These are phyloP conservation scores for Entomortierella lignicola DNA, from an alignment of 192 early-diverging fungal genomes.

Conservation along the genomic window DNA sequence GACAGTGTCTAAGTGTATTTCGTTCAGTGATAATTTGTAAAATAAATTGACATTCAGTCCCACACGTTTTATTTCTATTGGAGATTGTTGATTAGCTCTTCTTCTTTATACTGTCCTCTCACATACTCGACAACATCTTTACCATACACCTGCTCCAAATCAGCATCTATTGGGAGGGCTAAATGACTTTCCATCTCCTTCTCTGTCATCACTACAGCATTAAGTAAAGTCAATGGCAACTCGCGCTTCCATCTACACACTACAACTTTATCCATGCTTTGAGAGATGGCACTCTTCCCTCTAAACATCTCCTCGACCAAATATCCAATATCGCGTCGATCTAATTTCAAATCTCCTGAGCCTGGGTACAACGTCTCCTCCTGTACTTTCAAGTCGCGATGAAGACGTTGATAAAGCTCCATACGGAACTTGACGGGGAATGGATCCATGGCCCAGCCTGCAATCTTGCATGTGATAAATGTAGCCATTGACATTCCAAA, in stretches of 20 bases:
- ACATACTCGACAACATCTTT: slow-evolving; percentile 65
- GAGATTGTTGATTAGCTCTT: slow-evolving; percentile 37
- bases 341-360: slow-evolving; percentile 43
- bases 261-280: slow-evolving; percentile 74
- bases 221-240: slow-evolving; percentile 73
- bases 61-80: background rate
- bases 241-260: slow-evolving; percentile 82
- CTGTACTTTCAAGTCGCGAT: slow-evolving; percentile 74
- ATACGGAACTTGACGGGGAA: slow-evolving; percentile 80
- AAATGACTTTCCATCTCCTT: slow-evolving; percentile 77
- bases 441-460: slow-evolving; percentile 75
- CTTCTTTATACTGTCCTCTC: slow-evolving; percentile 59
- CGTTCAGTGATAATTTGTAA: background rate
- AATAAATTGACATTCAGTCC: background rate
- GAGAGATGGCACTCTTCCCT: slow-evolving; percentile 81
- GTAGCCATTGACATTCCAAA: slow-evolving; percentile 96
- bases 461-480: slow-evolving; percentile 79
- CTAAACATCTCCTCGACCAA: slow-evolving; percentile 93
- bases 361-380: slow-evolving; percentile 12
- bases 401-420: slow-evolving; percentile 76
- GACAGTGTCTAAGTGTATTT: background rate
- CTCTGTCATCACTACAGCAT: slow-evolving; percentile 88
- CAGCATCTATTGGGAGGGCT: slow-evolving; percentile 51
- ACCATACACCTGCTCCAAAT: slow-evolving; percentile 64
- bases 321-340: slow-evolving; percentile 82